A percentile compares a stretch with the other conserved stretches of the same genome.
Conservation (phyloP, 768 basidiomycete species). For the Termitomyces sp. region DNA sequence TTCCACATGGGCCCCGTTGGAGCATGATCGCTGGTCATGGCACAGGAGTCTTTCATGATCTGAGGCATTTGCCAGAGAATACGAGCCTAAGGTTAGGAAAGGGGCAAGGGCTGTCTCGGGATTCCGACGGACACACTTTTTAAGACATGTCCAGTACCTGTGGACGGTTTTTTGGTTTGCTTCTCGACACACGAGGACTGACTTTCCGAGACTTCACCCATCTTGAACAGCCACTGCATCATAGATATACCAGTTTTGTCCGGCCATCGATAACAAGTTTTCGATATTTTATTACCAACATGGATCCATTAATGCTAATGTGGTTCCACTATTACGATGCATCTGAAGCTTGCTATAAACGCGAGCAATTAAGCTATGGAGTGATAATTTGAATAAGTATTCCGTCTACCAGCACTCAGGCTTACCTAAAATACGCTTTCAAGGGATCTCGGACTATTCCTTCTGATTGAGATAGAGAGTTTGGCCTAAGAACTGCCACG, state of each 20-base stretch:
- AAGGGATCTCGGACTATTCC: neutral
- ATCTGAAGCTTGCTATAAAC: neutral
- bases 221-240: slow-evolving; percentile 7
- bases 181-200: slow-evolving; percentile 15
- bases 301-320: neutral
- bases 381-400: neutral
- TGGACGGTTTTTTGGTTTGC: neutral
- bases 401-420: too few relatives aligned
- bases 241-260: slow-evolving; percentile 14
- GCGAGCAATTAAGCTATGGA: neutral
- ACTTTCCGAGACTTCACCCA: slow-evolving; percentile 6
- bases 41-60: slow-evolving; percentile 8
- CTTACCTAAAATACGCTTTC: neutral
- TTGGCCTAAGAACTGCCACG: neutral
- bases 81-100: slow-evolving; percentile 2
- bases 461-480: neutral
- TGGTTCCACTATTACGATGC: neutral
- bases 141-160: slow-evolving; percentile 3
- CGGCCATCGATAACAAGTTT: slow-evolving; percentile 16
- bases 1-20: neutral
- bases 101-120: slow-evolving; percentile 4
- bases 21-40: slow-evolving; percentile 2
- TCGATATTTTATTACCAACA: neutral
- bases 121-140: slow-evolving; percentile 10
- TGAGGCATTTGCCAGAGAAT: slow-evolving; percentile 6